Conservation (phyloP, 2,329 filamentous ascomycete genomes). For the Plectosphaerella cucumerina region DNA sequence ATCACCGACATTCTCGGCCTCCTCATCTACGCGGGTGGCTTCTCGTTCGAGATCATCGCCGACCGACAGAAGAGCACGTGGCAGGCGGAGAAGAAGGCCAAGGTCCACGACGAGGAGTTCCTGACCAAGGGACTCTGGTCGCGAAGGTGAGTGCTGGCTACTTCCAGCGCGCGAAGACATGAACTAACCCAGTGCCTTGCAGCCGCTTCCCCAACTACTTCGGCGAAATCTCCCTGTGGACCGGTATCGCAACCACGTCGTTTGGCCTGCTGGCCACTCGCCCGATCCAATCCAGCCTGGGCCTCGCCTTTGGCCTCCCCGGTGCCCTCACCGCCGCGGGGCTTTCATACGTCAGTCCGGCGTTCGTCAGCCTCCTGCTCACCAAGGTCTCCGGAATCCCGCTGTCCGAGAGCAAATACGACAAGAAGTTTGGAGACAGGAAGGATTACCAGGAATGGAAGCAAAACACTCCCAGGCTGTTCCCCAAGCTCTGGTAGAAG, state of each 20-base stretch:
- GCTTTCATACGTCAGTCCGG: conserved; percentile 56
- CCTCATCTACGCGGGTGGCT: conserved; percentile 52
- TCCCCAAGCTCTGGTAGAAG: conserved; percentile 51
- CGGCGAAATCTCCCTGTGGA: conserved; percentile 67
- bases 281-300: conserved; percentile 54
- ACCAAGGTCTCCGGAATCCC: conserved; percentile 61
- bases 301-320: conserved; percentile 39
- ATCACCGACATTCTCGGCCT: conserved; percentile 54
- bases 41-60: conserved; percentile 57
- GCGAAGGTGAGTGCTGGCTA: conserved; percentile 44
- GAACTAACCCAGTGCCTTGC: not conserved
- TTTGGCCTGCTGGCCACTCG: conserved; percentile 50
- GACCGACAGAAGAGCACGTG: conserved; percentile 62
- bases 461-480: conserved; percentile 58
- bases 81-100: conserved; percentile 56
- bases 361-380: conserved; percentile 60
- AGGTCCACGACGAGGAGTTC: conserved; percentile 65
- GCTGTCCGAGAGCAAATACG: conserved; percentile 65
- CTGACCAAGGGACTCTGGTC: conserved; percentile 60
- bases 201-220: conserved; percentile 67
- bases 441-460: conserved; percentile 68
- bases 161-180: no score
- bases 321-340: conserved; percentile 24
- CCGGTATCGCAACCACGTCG: conserved; percentile 57
- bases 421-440: conserved; percentile 57